Evolutionary conservation across 352 stramenopile species (phyloP).

Genomic region (Phytophthora ramorum): DNA sequence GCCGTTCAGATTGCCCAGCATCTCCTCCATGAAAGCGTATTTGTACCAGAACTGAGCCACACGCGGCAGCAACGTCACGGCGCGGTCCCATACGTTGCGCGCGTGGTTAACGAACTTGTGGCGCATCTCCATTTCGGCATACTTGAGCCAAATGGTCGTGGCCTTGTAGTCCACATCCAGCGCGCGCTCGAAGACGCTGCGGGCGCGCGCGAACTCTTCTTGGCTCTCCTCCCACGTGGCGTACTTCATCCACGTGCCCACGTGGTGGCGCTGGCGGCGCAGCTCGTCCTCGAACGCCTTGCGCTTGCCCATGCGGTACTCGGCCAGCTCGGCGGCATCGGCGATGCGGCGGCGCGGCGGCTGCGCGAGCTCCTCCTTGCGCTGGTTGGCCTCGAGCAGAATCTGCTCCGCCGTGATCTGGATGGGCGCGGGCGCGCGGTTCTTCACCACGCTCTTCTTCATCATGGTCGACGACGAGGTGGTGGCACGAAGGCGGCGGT

Average conservation of each 20-base stretch:
- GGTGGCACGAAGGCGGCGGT: neutral
- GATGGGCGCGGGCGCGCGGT: conserved; percentile 97
- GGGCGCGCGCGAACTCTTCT: conserved; percentile 96
- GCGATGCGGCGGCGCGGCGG: conserved; percentile 85
- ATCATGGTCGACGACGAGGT: conserved; percentile 47
- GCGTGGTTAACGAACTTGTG: conserved; percentile 99
- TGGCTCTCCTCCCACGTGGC: conserved; percentile 98
- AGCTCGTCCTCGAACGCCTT: conserved; percentile 97
- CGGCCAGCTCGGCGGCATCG: conserved; percentile 92
- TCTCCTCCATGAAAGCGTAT: conserved; percentile 99
- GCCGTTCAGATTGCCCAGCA: conserved; percentile 95
- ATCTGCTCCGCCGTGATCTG: conserved; percentile 99
- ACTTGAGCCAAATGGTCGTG: conserved; percentile 96
- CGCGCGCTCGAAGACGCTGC: conserved; percentile 97
- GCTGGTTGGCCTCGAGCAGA: conserved; percentile 92
- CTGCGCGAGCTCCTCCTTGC: conserved; percentile 81
- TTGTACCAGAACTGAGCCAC: conserved; percentile 99
- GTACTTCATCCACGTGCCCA: conserved; percentile 99
- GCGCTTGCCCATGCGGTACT: conserved; percentile 94
- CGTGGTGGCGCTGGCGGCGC: conserved; percentile 94
- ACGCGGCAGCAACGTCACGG: conserved; percentile 95
- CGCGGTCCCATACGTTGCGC: conserved; percentile 95
- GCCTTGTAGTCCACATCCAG: conserved; percentile 98
- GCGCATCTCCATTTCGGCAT: conserved; percentile 99
- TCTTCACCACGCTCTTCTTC: conserved; percentile 95